phyloP scores from a whole-genome alignment of 345 rosid species.

The Euphorbia tirucalli region DNA sequence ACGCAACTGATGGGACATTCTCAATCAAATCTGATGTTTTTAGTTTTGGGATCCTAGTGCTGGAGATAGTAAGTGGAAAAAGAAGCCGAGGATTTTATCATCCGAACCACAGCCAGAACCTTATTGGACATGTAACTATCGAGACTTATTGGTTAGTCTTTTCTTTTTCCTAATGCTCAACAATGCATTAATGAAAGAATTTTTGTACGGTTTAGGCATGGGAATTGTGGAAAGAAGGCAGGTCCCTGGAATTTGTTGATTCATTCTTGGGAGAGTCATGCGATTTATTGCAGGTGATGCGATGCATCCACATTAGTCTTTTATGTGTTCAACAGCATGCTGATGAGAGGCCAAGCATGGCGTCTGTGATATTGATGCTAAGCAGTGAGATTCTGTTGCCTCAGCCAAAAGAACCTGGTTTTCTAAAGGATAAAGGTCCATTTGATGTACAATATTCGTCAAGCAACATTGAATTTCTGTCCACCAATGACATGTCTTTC shows the following conservation, averaged over 20 bases:
- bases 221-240: constrained; percentile 5
- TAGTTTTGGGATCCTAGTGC: constrained; percentile 5
- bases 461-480: background rate
- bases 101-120: background rate
- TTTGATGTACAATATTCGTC: background rate
- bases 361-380: constrained; percentile 1
- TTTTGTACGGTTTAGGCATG: constrained; percentile 12
- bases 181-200: too few relatives aligned
- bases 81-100: constrained; percentile 9
- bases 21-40: constrained; percentile 16
- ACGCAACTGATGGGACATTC: constrained; percentile 15
- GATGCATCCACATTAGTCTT: constrained; percentile 6
- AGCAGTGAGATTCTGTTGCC: constrained; percentile 9
- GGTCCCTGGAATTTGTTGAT: background rate
- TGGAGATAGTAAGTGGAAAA: constrained; percentile 5
- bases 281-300: background rate
- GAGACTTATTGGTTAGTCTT: too few relatives aligned
- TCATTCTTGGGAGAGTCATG: background rate
- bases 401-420: constrained; percentile 2
- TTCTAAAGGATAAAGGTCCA: background rate
- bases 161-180: too few relatives aligned
- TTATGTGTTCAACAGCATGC: constrained; percentile 12
- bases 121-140: constrained; percentile 15
- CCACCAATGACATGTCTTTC: background rate
- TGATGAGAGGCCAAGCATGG: constrained; percentile 2